These are phyloP conservation scores for Vaccinium corymbosum DNA, from an alignment of 148 eudicot genomes.

Conservation along the genomic window DNA sequence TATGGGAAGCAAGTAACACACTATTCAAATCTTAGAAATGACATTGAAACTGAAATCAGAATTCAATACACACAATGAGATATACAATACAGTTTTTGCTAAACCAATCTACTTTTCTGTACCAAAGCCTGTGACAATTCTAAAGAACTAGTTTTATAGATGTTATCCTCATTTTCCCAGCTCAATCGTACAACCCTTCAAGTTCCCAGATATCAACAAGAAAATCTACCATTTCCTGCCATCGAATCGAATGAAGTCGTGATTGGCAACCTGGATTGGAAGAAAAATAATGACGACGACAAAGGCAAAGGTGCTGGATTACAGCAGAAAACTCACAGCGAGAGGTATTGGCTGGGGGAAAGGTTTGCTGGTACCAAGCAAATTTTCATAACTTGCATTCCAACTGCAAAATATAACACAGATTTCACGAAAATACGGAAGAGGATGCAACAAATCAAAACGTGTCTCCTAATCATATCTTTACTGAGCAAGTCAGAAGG, in stretches of 20 bases:
- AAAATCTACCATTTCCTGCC: conserved; percentile 59
- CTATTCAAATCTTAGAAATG: neutral
- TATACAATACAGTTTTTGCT: neutral
- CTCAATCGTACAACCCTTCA: conserved; percentile 52
- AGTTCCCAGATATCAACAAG: conserved; percentile 56
- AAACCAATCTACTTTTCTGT: neutral
- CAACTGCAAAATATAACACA: conserved; percentile 40
- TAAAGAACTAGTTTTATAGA: neutral
- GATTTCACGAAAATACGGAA: neutral
- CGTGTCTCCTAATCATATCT: neutral
- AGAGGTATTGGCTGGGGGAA: conserved; percentile 65
- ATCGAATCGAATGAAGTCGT: neutral
- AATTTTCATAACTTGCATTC: conserved; percentile 63
- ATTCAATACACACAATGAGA: neutral
- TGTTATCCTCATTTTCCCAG: neutral
- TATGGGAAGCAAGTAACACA: neutral
- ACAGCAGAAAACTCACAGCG: conserved; percentile 38
- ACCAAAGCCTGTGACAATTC: neutral
- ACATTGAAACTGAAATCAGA: neutral
- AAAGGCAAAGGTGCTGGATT: neutral
- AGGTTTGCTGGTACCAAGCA: conserved; percentile 65
- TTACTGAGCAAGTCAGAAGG: neutral
- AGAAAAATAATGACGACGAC: neutral
- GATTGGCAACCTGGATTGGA: neutral
- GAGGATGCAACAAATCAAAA: neutral